These are phyloP conservation scores for Paulownia fortunei DNA, from an alignment of 257 asterid genomes.

Conservation along the genomic window DNA sequence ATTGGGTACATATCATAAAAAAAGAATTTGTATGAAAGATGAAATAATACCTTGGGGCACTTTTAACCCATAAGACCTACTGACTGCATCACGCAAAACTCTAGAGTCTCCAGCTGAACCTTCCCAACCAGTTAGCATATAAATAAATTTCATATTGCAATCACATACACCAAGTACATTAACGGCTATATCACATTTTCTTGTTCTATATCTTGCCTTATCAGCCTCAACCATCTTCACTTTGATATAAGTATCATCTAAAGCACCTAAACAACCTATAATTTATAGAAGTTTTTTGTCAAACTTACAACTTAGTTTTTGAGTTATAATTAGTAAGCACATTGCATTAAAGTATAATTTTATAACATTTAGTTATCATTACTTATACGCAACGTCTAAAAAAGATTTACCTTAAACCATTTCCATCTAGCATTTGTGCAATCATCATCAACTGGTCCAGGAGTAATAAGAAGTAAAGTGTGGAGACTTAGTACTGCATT, in stretches of 20 bases:
- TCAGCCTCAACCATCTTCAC: not conserved
- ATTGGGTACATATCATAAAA: no score
- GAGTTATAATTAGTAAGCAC: no score
- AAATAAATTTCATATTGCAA: not conserved
- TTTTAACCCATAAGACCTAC: not conserved
- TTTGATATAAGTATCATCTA: not conserved
- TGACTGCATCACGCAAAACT: not conserved
- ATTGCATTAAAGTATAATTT: no score
- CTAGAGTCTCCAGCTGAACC: not conserved
- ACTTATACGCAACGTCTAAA: no score
- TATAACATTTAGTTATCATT: no score
- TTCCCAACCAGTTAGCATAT: not conserved
- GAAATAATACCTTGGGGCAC: not conserved
- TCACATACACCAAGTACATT: not conserved
- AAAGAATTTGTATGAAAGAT: no score
- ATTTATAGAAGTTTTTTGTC: no score
- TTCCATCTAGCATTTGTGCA: not conserved
- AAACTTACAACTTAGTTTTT: no score
- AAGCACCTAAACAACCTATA: not conserved
- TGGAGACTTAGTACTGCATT: not conserved
- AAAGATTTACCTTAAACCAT: slow-evolving; percentile 13
- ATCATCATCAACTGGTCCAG: not conserved
- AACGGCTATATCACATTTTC: not conserved
- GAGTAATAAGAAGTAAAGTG: not conserved
- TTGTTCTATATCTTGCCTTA: not conserved